phyloP scores from a whole-genome alignment of 169 alveolate species.

The Plasmodium falciparum region DNA sequence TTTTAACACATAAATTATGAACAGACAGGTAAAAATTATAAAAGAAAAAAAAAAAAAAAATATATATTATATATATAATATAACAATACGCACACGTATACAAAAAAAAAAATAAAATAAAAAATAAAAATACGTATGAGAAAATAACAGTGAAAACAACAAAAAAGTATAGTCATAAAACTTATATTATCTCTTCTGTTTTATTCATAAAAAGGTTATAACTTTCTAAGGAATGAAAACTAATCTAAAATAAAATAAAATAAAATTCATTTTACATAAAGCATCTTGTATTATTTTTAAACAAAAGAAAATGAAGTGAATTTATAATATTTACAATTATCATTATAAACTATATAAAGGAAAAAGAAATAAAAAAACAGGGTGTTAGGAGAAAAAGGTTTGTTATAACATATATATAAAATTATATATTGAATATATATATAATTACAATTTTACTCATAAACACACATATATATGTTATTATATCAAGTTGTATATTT shows the following conservation, averaged over 20 bases:
- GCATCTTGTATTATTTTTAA: slow-evolving; percentile 49
- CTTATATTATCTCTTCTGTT: neutral
- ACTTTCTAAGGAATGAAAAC: slow-evolving; percentile 10
- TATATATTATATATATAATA: slow-evolving; percentile 3
- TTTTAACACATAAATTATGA: slow-evolving; percentile 28
- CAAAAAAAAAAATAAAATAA: slow-evolving; percentile 19
- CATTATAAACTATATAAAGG: no score
- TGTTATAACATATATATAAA: no score
- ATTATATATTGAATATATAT: no score
- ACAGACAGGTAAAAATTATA: slow-evolving; percentile 19
- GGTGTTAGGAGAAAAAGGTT: no score
- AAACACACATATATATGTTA: no score
- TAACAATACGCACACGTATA: neutral
- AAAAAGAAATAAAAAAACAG: no score
- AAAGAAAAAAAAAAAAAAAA: slow-evolving; percentile 20
- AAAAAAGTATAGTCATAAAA: no score
- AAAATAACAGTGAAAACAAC: no score
- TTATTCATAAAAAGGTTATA: neutral
- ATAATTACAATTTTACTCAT: no score
- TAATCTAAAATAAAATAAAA: neutral
- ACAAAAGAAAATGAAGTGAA: neutral
- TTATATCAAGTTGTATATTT: no score
- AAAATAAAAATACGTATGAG: no score
- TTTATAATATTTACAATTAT: no score
- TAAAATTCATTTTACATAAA: slow-evolving; percentile 24